Conservation (phyloP, 2,329 filamentous ascomycete species). For the Didymella keratinophila region DNA sequence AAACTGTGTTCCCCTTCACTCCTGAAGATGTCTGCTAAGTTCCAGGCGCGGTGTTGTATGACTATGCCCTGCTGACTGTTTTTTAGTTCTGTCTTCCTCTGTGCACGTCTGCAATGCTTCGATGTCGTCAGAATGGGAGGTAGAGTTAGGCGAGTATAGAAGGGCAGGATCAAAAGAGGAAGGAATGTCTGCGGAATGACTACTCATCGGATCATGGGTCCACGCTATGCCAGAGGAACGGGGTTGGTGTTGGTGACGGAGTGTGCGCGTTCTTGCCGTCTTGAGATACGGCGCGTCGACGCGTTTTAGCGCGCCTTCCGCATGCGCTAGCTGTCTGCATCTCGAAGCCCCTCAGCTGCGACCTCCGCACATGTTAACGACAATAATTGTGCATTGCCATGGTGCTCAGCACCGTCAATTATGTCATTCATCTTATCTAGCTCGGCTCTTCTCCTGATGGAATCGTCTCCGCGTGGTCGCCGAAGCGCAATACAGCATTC, state of each 20-base stretch:
- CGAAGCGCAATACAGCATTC: not conserved
- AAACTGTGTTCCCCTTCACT: slow-evolving; percentile 57
- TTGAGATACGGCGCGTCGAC: slow-evolving; percentile 16
- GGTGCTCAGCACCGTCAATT: not conserved
- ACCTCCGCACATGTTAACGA: not conserved
- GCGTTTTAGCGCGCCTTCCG: slow-evolving; percentile 26
- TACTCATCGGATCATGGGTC: slow-evolving; percentile 33
- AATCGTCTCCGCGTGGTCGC: not conserved
- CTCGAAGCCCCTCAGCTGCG: not conserved
- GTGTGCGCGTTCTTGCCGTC: not conserved
- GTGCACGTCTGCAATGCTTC: slow-evolving; percentile 54
- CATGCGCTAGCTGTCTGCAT: slow-evolving; percentile 1
- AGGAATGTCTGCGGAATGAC: slow-evolving; percentile 46
- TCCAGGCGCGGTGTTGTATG: slow-evolving; percentile 62
- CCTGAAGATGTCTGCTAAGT: slow-evolving; percentile 56
- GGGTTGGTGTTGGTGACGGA: not conserved
- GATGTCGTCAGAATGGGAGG: slow-evolving; percentile 57
- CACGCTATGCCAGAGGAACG: slow-evolving; percentile 12
- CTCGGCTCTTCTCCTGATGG: not conserved
- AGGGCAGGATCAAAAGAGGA: slow-evolving; percentile 62
- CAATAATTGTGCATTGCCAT: not conserved
- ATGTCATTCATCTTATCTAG: too few species aligned
- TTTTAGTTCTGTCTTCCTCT: slow-evolving; percentile 52
- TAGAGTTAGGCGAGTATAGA: slow-evolving; percentile 51
- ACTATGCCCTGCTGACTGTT: slow-evolving; percentile 56